Evolutionary conservation across 2,329 filamentous ascomycete genomes (phyloP).

Genomic region (Cordyceps cicadae): DNA sequence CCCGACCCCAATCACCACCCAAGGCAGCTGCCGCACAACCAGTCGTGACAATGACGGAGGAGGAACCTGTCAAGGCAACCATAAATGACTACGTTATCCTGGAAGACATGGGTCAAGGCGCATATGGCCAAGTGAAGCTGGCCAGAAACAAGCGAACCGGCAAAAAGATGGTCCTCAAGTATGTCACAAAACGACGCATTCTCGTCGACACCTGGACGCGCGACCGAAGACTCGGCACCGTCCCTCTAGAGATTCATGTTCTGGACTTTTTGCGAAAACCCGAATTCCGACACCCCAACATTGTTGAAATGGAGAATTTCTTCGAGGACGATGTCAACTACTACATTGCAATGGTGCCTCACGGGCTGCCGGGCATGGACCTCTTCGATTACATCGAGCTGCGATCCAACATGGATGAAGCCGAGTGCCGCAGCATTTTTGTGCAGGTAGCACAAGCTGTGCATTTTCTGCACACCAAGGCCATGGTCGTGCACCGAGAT

Average conservation of each 20-base stretch:
- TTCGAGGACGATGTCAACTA: constrained; percentile 84
- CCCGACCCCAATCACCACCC: constrained; percentile 23
- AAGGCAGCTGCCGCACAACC: constrained; percentile 24
- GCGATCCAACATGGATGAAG: constrained; percentile 90
- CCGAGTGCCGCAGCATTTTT: constrained; percentile 90
- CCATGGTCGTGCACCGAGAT: constrained; percentile 88
- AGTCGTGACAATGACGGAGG: constrained; percentile 21
- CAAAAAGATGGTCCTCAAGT: constrained; percentile 90
- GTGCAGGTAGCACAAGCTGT: constrained; percentile 84
- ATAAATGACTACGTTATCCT: constrained; percentile 88
- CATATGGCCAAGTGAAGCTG: constrained; percentile 95
- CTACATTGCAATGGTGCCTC: constrained; percentile 97
- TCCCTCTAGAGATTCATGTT: constrained; percentile 94
- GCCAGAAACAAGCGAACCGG: constrained; percentile 73
- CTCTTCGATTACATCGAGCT: constrained; percentile 98
- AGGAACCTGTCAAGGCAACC: constrained; percentile 58
- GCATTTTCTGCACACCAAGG: constrained; percentile 84
- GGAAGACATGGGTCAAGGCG: constrained; percentile 97
- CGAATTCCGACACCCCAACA: constrained; percentile 57
- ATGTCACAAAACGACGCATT: constrained; percentile 93
- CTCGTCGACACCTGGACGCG: constrained; percentile 97
- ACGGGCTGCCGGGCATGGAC: constrained; percentile 94
- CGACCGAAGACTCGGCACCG: constrained; percentile 84
- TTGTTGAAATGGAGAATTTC: constrained; percentile 65
- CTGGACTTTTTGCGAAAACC: constrained; percentile 82